Evolutionary conservation across 148 eudicot genomes (phyloP).

Genomic region (Agrostemma githago): DNA sequence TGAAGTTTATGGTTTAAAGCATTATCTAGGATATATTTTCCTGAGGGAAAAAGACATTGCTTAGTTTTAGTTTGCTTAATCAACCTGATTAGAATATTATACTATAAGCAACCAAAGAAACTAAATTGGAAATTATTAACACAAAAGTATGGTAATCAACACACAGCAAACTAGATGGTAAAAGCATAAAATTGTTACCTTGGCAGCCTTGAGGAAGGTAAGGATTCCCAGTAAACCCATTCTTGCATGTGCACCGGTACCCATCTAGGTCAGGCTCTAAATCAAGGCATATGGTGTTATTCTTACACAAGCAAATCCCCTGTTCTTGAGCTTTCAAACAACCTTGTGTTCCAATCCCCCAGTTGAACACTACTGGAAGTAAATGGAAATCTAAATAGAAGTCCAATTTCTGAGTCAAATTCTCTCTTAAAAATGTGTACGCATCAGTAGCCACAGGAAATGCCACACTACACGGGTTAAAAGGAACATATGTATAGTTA

Average conservation of each 20-base stretch:
- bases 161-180: too few species aligned
- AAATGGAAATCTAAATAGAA: not conserved
- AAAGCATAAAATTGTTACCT: not conserved
- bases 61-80: too few species aligned
- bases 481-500: not conserved
- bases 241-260: conserved; percentile 17
- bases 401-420: not conserved
- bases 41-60: too few species aligned
- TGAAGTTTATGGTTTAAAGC: not conserved
- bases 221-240: conserved; percentile 18
- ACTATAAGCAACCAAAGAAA: too few species aligned
- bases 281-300: conserved; percentile 11
- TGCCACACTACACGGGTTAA: conserved; percentile 22
- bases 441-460: conserved; percentile 17
- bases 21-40: not conserved
- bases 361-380: conserved; percentile 18
- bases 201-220: conserved; percentile 24
- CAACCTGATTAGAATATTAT: too few species aligned
- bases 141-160: too few species aligned
- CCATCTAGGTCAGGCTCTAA: not conserved
- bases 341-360: conserved; percentile 20
- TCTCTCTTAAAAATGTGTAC: not conserved
- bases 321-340: conserved; percentile 15
- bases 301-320: conserved; percentile 16
- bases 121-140: too few species aligned